phyloP scores from a whole-genome alignment of 495 filamentous ascomycete genomes.

The Aeminium ludgeri region DNA sequence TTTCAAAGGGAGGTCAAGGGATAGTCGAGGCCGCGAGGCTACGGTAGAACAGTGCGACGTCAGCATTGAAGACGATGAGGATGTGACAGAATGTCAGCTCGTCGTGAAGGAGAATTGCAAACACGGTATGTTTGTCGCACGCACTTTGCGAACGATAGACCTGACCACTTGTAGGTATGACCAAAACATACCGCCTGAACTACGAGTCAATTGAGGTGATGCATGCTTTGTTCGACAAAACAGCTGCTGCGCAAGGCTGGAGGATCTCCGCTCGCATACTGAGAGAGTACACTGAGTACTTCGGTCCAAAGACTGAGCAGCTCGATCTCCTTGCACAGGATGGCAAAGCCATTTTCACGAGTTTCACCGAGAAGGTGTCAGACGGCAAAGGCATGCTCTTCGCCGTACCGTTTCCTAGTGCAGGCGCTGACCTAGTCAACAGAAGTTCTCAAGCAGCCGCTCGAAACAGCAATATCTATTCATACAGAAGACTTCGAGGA shows the following conservation, averaged over 20 bases:
- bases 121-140: constrained; percentile 41
- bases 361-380: constrained; percentile 81
- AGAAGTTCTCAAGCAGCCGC: constrained; percentile 80
- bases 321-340: constrained; percentile 70
- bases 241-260: constrained; percentile 58
- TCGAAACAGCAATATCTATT: constrained; percentile 80
- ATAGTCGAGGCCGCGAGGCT: constrained; percentile 51
- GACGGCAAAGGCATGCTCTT: constrained; percentile 53
- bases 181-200: constrained; percentile 79
- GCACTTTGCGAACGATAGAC: not conserved
- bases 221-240: constrained; percentile 72
- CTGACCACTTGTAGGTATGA: constrained; percentile 44
- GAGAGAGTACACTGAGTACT: constrained; percentile 78
- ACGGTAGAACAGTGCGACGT: constrained; percentile 80
- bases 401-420: not conserved
- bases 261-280: constrained; percentile 55
- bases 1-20: constrained; percentile 47
- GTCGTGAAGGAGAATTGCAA: constrained; percentile 69
- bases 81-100: constrained; percentile 60
- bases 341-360: constrained; percentile 62
- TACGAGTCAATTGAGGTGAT: constrained; percentile 71
- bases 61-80: constrained; percentile 53
- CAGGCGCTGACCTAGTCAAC: constrained; percentile 19
- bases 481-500: constrained; percentile 76
- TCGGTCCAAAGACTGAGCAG: constrained; percentile 77